These are phyloP conservation scores for Melastoma malabathricum DNA, from an alignment of 345 rosid genomes.

Conservation along the genomic window DNA sequence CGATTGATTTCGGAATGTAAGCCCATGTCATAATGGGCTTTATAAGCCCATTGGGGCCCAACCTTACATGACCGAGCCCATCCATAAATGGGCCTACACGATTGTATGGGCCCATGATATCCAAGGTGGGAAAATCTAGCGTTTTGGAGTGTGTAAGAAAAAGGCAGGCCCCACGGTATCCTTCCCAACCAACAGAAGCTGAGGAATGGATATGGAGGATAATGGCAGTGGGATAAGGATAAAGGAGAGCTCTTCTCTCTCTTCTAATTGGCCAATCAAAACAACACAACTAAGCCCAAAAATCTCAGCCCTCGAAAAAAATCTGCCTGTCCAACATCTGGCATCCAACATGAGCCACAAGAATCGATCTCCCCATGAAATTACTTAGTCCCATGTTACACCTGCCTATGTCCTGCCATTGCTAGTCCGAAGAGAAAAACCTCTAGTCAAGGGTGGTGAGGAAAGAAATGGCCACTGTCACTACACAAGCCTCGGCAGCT, in stretches of 20 bases:
- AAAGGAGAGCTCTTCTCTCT: conserved; percentile 6
- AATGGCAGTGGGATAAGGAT: conserved; percentile 17
- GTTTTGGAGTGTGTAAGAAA: not conserved
- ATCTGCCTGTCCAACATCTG: conserved; percentile 8
- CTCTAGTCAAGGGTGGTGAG: not conserved
- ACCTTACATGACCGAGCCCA: too few relatives aligned
- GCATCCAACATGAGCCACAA: conserved; percentile 25
- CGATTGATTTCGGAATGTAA: too few relatives aligned
- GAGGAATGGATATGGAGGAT: conserved; percentile 39
- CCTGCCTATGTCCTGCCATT: not conserved
- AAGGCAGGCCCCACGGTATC: conserved; percentile 33
- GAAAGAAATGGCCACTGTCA: conserved; percentile 57
- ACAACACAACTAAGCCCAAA: conserved; percentile 6
- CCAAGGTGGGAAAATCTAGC: too few relatives aligned
- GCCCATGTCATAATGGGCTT: too few relatives aligned
- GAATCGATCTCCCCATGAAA: not conserved
- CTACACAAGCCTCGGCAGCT: conserved; percentile 81
- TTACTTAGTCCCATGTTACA: not conserved
- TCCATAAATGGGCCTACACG: too few relatives aligned
- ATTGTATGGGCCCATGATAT: too few relatives aligned
- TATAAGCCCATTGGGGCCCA: too few relatives aligned
- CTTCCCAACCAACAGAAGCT: conserved; percentile 29
- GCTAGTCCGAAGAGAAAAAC: not conserved
- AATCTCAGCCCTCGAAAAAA: conserved; percentile 10
- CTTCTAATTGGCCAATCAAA: conserved; percentile 20